Conservation (phyloP, 805 yeast species). For the Cyberlindnera amylophila region DNA sequence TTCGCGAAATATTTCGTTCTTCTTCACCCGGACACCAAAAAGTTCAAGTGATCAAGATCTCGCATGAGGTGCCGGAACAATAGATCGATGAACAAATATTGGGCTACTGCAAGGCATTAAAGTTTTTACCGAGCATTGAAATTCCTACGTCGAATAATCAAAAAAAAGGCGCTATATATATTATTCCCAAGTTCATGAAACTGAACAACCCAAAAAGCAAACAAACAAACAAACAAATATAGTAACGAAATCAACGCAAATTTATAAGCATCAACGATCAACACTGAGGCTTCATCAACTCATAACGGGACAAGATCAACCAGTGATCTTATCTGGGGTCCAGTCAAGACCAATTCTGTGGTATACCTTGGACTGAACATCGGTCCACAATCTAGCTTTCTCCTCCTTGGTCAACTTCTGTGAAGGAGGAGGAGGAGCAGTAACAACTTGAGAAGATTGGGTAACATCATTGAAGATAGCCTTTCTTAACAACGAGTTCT, state of each 20-base stretch:
- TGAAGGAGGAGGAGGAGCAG: constrained; percentile 6
- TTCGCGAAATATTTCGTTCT: no score
- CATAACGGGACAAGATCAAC: constrained; percentile 2
- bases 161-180: background rate
- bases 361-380: constrained; percentile 58
- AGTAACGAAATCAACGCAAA: background rate
- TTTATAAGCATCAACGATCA: background rate
- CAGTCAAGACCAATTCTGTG: constrained; percentile 56
- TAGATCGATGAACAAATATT: no score
- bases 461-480: constrained; percentile 30
- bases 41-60: no score
- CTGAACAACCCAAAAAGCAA: background rate
- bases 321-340: constrained; percentile 41
- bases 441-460: constrained; percentile 6
- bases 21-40: no score
- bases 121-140: no score
- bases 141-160: background rate
- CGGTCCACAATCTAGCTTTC: constrained; percentile 58
- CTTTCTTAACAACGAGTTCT: constrained; percentile 28
- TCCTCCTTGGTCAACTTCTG: constrained; percentile 46
- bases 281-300: background rate
- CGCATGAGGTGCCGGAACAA: no score
- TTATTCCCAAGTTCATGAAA: background rate
- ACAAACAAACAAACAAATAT: background rate
- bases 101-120: no score